phyloP scores from a whole-genome alignment of 2,329 filamentous ascomycete genomes.

The Pestalotiopsis sp. region DNA sequence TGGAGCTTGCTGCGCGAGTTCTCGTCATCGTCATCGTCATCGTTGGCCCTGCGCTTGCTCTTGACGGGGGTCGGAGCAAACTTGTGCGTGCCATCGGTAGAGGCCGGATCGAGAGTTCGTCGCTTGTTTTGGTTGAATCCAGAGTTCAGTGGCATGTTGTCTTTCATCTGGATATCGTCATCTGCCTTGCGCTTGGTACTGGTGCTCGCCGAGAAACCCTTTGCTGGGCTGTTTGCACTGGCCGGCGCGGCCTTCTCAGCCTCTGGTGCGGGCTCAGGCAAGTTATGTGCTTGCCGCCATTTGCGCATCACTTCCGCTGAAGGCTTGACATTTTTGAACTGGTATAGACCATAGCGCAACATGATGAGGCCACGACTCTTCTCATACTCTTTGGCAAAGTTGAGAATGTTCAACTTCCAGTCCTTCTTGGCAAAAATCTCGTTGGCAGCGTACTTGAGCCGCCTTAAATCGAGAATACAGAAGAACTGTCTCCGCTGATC shows the following conservation, averaged over 20 bases:
- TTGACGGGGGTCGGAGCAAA: conserved; percentile 40
- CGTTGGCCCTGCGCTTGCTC: conserved; percentile 53
- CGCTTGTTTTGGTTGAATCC: conserved; percentile 48
- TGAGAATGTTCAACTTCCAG: conserved; percentile 62
- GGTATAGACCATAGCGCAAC: conserved; percentile 61
- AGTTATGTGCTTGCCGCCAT: conserved; percentile 57
- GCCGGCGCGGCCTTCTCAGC: conserved; percentile 27
- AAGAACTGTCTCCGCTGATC: conserved; percentile 63
- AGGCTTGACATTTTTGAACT: conserved; percentile 63
- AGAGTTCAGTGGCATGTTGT: conserved; percentile 34
- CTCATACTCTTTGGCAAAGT: conserved; percentile 65
- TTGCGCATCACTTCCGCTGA: conserved; percentile 57
- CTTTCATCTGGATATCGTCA: conserved; percentile 44
- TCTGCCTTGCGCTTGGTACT: conserved; percentile 57
- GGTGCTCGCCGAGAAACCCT: conserved; percentile 20
- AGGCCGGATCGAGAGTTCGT: conserved; percentile 41
- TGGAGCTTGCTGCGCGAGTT: conserved; percentile 51
- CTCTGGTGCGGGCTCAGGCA: conserved; percentile 52
- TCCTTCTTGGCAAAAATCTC: conserved; percentile 62
- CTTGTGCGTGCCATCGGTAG: conserved; percentile 32
- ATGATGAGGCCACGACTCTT: conserved; percentile 63
- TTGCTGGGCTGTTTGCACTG: conserved; percentile 27
- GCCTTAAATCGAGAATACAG: conserved; percentile 61
- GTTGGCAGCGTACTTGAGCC: conserved; percentile 61
- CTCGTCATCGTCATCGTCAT: conserved; percentile 43